Base-by-base conservation (phyloP, 2,329 filamentous ascomycete genomes). In the Diaporthe humulicola region DNA sequence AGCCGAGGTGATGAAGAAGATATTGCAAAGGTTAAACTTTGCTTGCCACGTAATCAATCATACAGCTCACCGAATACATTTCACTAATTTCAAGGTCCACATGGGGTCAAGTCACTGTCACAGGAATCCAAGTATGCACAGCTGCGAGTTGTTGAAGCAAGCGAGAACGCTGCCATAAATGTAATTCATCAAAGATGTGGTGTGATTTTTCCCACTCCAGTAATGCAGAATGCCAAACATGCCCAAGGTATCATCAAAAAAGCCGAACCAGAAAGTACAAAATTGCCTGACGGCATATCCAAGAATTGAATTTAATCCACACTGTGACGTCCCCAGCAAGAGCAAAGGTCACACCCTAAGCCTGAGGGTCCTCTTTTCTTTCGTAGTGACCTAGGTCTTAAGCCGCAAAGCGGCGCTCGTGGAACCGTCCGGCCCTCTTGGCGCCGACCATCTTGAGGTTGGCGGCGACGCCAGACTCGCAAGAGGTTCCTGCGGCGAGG, bases 401-500 rank as follows among this genome's bases (percentile, higher is more conserved):
- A 6, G 64, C 64, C 7, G 64, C 45, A 8, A 54, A 38, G 5
- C 64, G 64, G 33, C 64, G 64, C 25, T 40, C 22, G 64, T 69
- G 64, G 64, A 69, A 69, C 6, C 64, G 64, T 7, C 45, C 30
- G 48, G 33, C 4, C 48, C 33, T 54, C 64, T 22, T 67, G 19
- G 48, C 33, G 25, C n/a, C 30, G 48, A 40, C 12, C 33, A 64
- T 64, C n/a, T 64, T 61, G 6, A 72, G 36, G n/a, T 42, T 54
- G 45, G 30, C 45, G 12, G 33, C 45, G 22, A 64, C 45, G 8
- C 70, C 70, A 45, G 70, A 22, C 17, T 54, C 45, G 81, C 91
- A 93, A 33, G 82, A 81, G 28, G 88, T 91, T 42, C 91, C 91
- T 1, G 84, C 77, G 2, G 90, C 87, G 85, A 92, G 86, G 38